Evolutionary conservation across 2,329 filamentous ascomycete genomes (phyloP), one percentile per base, ranked within the genome.

Genomic region (Tolypocladium nubicola): DNA sequence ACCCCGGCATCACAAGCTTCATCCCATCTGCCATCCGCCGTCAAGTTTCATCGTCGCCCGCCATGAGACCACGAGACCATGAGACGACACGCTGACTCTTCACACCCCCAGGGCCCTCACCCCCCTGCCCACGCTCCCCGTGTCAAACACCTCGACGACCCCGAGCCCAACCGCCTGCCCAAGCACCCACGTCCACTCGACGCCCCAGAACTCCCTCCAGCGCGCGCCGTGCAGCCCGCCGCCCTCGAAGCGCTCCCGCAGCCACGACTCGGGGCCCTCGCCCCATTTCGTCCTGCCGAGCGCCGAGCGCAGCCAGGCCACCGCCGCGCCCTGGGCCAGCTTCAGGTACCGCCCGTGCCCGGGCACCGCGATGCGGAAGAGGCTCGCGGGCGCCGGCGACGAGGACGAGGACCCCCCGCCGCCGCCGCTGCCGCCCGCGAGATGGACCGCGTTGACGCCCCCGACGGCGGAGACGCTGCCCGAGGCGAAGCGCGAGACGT

Each of bases 81-180:
- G 37, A 38, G 11, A 38, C 10, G 43, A 47, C 23, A 30, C 1
- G 45, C 45, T 26, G 14, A 52, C 45, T 50, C 33, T 6, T 63
- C 61, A 62, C n/a, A 53, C 61, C 59, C 68, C 70, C 57, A 78
- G 57, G 54, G 71, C 70, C 62, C 83, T 76, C 58, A 89, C 79
- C 13, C 83, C 88, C 59, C 80, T 76, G 1, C 88, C 88, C n/a
- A 90, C 86, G 64, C 83, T 87, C 16, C 85, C 78, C 14, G 88
- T 91, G 65, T 89, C 82, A 68, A 92, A 92, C 16, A 89, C 72
- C 70, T 92, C 88, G 4, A 90, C 79, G 19, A 86, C 66, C 1
- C 88, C 88, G 35, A 84, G 76, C 0, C 87, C 88, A 30, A 89
- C 76, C 49, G 86, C 87, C 68, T 90, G 87, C 45, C 81, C 84